Conservation (phyloP, 148 eudicot genomes). For the Hydrangea macrophylla region DNA sequence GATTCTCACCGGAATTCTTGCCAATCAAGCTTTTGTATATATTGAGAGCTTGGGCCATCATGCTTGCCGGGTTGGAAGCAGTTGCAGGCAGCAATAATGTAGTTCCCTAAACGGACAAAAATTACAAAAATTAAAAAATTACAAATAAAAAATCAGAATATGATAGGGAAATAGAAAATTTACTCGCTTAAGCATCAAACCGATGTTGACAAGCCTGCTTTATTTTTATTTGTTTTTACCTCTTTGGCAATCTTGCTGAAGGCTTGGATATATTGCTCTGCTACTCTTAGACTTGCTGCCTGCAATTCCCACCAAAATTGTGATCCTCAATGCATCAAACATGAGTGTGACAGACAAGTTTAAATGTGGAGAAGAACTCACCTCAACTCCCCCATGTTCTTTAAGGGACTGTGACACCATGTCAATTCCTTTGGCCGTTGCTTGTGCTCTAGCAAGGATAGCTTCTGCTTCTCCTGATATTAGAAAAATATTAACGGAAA, state of each 20-base stretch:
- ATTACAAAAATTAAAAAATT: not conserved
- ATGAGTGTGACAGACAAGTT: not conserved
- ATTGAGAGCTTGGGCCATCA: constrained; percentile 54
- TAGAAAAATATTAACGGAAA: constrained; percentile 7
- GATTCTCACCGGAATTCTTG: constrained; percentile 17
- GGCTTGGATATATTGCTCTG: constrained; percentile 84
- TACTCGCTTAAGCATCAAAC: not conserved
- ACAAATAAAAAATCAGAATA: not conserved
- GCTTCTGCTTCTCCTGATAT: constrained; percentile 91
- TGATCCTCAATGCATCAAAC: constrained; percentile 8
- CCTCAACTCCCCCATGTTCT: constrained; percentile 64
- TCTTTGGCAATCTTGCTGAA: constrained; percentile 67
- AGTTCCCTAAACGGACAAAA: constrained; percentile 45
- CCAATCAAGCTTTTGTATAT: constrained; percentile 55
- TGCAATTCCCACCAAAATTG: constrained; percentile 30
- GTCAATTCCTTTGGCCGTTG: constrained; percentile 46
- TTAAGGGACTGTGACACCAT: constrained; percentile 46
- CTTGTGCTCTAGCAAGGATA: constrained; percentile 51
- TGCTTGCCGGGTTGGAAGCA: constrained; percentile 52
- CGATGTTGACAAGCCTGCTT: not conserved
- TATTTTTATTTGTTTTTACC: constrained; percentile 34
- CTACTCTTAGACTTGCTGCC: constrained; percentile 89
- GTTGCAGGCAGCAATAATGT: constrained; percentile 67
- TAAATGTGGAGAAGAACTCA: constrained; percentile 19
- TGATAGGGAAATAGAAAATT: not conserved